A percentile compares a stretch with the other conserved stretches of the same genome.
These are phyloP conservation scores for Tetrapisispora fleetii DNA, from an alignment of 805 yeast species.

Conservation along the genomic window DNA sequence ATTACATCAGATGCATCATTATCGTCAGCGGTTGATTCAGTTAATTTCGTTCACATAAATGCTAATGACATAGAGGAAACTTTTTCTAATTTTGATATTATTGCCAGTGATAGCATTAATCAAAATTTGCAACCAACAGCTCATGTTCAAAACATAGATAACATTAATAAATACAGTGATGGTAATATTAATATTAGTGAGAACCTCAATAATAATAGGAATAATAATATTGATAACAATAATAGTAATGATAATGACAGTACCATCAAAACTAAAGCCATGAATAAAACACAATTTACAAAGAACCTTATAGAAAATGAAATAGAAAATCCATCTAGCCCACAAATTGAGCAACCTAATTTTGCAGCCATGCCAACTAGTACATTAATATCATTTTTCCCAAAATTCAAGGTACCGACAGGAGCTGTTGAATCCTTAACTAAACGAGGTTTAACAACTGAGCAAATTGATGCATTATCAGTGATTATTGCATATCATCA, in stretches of 20 bases:
- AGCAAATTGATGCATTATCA: constrained; percentile 64
- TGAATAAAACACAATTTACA: not conserved
- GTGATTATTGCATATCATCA: constrained; percentile 68
- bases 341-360: constrained; percentile 23
- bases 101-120: not conserved
- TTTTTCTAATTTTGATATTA: not conserved
- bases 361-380: constrained; percentile 25
- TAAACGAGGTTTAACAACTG: constrained; percentile 55
- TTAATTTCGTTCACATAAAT: constrained; percentile 1
- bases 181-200: not conserved
- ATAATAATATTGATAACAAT: not conserved
- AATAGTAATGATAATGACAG: not conserved
- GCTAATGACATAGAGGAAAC: constrained; percentile 1
- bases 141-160: not conserved
- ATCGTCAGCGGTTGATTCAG: not conserved
- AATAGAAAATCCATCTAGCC: not conserved
- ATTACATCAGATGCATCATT: not conserved
- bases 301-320: not conserved
- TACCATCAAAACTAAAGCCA: not conserved
- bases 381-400: constrained; percentile 36
- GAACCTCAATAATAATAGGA: constrained; percentile 2
- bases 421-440: constrained; percentile 57
- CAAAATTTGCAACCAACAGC: not conserved
- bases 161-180: not conserved
- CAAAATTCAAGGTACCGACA: constrained; percentile 60